Conservation (phyloP, 345 rosid species). For the Dimocarpus longan region DNA sequence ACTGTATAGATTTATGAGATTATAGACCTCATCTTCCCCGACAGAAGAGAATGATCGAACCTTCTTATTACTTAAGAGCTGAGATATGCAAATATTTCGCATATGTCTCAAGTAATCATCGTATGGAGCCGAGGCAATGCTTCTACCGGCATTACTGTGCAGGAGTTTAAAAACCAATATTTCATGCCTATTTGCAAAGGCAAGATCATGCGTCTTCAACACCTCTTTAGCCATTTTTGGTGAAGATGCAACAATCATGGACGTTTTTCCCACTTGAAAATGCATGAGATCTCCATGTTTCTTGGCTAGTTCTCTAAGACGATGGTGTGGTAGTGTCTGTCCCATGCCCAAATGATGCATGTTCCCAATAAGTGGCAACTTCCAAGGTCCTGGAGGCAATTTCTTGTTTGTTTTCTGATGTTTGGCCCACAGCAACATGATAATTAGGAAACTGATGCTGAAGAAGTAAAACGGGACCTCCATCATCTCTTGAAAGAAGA, state of each 20-base stretch:
- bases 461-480: too few species aligned
- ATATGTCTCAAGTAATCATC: slow-evolving; percentile 5
- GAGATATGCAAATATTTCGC: background rate
- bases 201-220: background rate
- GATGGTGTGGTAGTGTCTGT: background rate
- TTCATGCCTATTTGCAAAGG: slow-evolving; percentile 20
- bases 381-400: slow-evolving; percentile 34
- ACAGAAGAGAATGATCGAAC: background rate
- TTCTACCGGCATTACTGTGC: background rate
- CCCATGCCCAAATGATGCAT: slow-evolving; percentile 8
- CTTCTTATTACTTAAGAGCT: background rate
- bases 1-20: background rate
- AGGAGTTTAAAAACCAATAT: background rate
- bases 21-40: slow-evolving; percentile 1
- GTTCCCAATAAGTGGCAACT: slow-evolving; percentile 31
- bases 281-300: background rate
- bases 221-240: background rate
- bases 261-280: too few species aligned
- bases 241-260: background rate
- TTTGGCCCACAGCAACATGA: background rate
- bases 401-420: background rate
- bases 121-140: slow-evolving; percentile 8
- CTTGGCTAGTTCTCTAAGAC: background rate
- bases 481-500: too few species aligned
- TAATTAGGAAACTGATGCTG: background rate